Evolutionary conservation across 768 basidiomycete genomes (phyloP), one percentile per base, ranked within the genome.

Genomic region (Auriscalpium microsporum): DNA sequence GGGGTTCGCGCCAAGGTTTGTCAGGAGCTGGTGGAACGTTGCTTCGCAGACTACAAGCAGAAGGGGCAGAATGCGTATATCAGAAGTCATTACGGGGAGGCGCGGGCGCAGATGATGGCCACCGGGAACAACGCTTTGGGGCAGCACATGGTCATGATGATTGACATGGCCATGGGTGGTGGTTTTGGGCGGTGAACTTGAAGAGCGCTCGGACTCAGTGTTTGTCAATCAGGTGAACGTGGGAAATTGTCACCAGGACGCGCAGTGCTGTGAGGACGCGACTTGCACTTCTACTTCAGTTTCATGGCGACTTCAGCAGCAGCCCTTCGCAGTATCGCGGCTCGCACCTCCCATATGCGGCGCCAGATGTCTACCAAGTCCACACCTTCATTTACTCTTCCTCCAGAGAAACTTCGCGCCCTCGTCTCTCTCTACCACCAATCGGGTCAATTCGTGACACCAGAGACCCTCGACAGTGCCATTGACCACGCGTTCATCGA

Each of bases 371-470:
- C 67, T 28, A 55, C 62, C 10, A 48, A 54, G 10, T 59, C 58
- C 21, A 56, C 55, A 42, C 55, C 62, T 4, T 48, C 54, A 16
- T 55, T 61, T 50, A 63, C 70, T n/a, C 75, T 85, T 4, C 74
- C 84, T 2, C 74, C 75, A 3, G 73, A 77, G 19, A 77, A 73
- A 71, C 74, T 89, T 73, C 84, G 86, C 56, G 83, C 86, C 3
- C 82, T 90, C 58, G 78, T 90, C 58, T 76, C 81, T 10, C 78
- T 91, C 52, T 91, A 90, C 72, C 88, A 92, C 73, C 81, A 88
- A 71, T 71, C 83, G 49, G 80, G 80, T 55, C 71, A 73, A 2
- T 89, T 87, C 72, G 78, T 92, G 59, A 87, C 87, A 10, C 73
- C 73, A 19, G 84, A 87, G 59, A 90, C 79, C 63, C 79, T 92